Evolutionary conservation across 805 yeast species (phyloP).

Genomic region (Saccharomyces kudriavzevii): DNA sequence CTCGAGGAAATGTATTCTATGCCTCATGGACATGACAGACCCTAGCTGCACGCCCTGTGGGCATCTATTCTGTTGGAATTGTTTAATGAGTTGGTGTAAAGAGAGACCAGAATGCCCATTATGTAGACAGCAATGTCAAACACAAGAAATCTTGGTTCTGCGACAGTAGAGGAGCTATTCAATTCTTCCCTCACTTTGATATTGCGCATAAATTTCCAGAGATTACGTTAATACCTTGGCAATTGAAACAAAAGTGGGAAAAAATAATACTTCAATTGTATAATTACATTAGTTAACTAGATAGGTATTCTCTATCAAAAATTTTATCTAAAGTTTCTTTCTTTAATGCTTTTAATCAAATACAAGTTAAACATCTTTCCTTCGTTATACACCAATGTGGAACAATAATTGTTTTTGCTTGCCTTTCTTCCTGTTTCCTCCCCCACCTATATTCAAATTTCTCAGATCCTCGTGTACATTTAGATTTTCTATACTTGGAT

Average conservation of each 20-base stretch:
- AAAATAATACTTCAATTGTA: neutral
- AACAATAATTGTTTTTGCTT: constrained; percentile 49
- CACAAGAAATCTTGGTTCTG: constrained; percentile 47
- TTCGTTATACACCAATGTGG: constrained; percentile 39
- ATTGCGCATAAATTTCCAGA: neutral
- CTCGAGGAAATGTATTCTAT: constrained; percentile 75
- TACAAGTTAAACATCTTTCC: neutral
- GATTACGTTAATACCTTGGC: neutral
- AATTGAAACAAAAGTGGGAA: constrained; percentile 20
- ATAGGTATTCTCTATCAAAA: neutral
- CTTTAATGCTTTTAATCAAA: neutral
- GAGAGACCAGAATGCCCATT: constrained; percentile 87
- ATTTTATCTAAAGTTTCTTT: neutral
- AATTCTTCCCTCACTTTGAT: neutral
- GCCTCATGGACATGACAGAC: constrained; percentile 68
- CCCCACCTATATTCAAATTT: constrained; percentile 9
- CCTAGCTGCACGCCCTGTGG: constrained; percentile 90
- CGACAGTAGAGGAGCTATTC: neutral
- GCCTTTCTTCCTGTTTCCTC: constrained; percentile 34
- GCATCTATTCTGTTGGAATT: constrained; percentile 87
- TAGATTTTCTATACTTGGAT: neutral
- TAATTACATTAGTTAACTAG: neutral
- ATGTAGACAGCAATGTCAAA: constrained; percentile 59
- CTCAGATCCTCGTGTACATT: constrained; percentile 6
- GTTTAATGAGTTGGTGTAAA: constrained; percentile 82